Evolutionary conservation across 2,329 filamentous ascomycete species (phyloP).

Genomic region (Arthroderma sp.): DNA sequence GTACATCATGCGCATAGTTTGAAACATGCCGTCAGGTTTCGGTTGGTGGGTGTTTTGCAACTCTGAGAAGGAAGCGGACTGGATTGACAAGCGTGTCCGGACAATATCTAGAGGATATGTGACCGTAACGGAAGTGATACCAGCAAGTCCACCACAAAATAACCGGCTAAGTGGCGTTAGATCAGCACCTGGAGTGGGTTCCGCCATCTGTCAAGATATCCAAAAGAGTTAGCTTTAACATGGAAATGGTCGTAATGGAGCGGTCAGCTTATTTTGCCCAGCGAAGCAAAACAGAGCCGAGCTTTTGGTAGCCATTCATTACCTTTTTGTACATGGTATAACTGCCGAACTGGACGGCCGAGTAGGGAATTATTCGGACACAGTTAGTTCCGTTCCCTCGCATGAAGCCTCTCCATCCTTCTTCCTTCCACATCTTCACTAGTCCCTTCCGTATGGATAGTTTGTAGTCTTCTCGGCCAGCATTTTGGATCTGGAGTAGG

Average conservation of each 20-base stretch:
- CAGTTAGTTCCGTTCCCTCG: slow-evolving; percentile 96
- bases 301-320: slow-evolving; percentile 12
- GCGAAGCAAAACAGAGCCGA: no score
- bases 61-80: slow-evolving; percentile 85
- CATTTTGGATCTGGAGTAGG: slow-evolving; percentile 90
- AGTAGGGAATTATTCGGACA: slow-evolving; percentile 95
- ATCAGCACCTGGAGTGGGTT: slow-evolving; percentile 58
- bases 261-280: no score
- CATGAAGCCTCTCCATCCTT: slow-evolving; percentile 96
- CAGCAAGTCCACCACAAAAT: slow-evolving; percentile 79
- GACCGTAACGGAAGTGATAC: slow-evolving; percentile 85
- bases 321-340: slow-evolving; percentile 96
- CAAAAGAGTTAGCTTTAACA: no score
- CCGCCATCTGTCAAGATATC: slow-evolving; percentile 20
- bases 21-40: slow-evolving; percentile 77
- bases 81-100: slow-evolving; percentile 85
- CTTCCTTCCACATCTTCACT: slow-evolving; percentile 90
- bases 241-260: no score
- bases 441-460: slow-evolving; percentile 80
- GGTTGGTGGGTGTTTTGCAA: slow-evolving; percentile 48
- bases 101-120: slow-evolving; percentile 98
- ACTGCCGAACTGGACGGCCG: slow-evolving; percentile 92
- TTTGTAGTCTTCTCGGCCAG: slow-evolving; percentile 82
- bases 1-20: slow-evolving; percentile 72
- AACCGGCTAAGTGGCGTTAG: slow-evolving; percentile 63